A percentile compares a stretch with the other conserved stretches of the same genome.
phyloP scores from a whole-genome alignment of 2,329 filamentous ascomycete genomes.

The Hysterium pulicare region DNA sequence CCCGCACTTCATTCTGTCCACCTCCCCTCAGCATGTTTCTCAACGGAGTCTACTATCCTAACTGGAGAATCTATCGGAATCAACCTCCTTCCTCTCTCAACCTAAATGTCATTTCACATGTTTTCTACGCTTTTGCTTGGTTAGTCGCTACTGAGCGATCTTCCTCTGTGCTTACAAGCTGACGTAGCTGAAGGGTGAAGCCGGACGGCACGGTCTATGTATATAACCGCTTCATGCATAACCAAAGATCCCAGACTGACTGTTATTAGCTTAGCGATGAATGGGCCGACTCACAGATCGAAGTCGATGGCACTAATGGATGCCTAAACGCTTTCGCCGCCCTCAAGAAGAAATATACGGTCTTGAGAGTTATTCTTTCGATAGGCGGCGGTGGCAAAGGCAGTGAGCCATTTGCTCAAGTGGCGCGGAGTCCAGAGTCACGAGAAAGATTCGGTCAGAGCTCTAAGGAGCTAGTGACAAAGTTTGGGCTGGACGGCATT shows the following conservation, averaged over 20 bases:
- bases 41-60: slow-evolving; percentile 85
- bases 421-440: slow-evolving; percentile 58
- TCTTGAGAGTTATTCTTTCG: slow-evolving; percentile 73
- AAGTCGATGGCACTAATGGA: slow-evolving; percentile 60
- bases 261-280: slow-evolving; percentile 67
- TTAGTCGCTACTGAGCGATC: slow-evolving; percentile 27
- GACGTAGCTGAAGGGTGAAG: slow-evolving; percentile 52
- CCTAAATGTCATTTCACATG: slow-evolving; percentile 72
- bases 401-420: slow-evolving; percentile 63
- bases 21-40: slow-evolving; percentile 40
- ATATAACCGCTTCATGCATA: slow-evolving; percentile 40
- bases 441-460: slow-evolving; percentile 69
- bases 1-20: slow-evolving; percentile 6
- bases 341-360: slow-evolving; percentile 66
- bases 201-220: slow-evolving; percentile 73
- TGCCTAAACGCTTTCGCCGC: slow-evolving; percentile 71
- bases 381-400: slow-evolving; percentile 70
- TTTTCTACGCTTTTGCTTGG: slow-evolving; percentile 79
- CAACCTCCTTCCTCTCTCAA: slow-evolving; percentile 72
- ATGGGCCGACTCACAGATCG: slow-evolving; percentile 69
- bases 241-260: slow-evolving; percentile 20
- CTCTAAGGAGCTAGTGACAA: slow-evolving; percentile 64
- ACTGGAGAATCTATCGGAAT: slow-evolving; percentile 68
- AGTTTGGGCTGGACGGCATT: slow-evolving; percentile 70
- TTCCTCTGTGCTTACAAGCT: slow-evolving; percentile 12